phyloP scores from a whole-genome alignment of 345 rosid genomes.

The Corchorus olitorius region DNA sequence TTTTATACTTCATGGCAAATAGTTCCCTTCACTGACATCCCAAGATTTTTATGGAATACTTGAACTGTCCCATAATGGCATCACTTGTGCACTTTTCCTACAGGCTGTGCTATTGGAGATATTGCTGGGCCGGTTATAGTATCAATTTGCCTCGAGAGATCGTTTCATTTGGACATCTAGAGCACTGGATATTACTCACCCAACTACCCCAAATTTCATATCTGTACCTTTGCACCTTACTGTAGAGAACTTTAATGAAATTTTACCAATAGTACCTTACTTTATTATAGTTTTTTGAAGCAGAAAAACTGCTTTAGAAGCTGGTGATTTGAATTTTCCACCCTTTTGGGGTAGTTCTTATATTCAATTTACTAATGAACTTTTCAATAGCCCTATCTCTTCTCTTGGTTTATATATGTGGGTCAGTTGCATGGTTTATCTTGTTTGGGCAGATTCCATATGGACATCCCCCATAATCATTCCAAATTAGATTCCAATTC shows the following conservation, averaged over 20 bases:
- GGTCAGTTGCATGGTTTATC: background rate
- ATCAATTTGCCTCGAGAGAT: conserved; percentile 66
- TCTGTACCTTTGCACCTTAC: background rate
- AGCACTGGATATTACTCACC: background rate
- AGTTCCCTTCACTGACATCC: background rate
- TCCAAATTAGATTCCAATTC: background rate
- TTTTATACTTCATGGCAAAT: background rate
- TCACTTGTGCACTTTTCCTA: conserved; percentile 17
- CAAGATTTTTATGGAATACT: background rate
- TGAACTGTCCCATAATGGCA: background rate
- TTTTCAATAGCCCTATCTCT: background rate
- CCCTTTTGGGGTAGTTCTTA: background rate
- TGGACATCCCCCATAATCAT: background rate
- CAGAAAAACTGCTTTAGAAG: background rate
- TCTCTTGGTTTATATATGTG: no score
- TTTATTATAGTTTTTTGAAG: background rate
- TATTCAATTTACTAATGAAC: background rate
- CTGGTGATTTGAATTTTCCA: background rate
- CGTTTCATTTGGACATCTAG: conserved; percentile 50
- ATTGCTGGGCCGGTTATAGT: conserved; percentile 76
- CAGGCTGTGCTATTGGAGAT: conserved; percentile 89
- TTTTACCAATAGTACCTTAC: background rate
- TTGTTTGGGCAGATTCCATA: background rate
- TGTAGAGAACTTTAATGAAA: background rate
- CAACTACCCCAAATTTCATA: conserved; percentile 16